Evolutionary conservation across 2,329 filamentous ascomycete species (phyloP).

Genomic region (Penicillium thymicola): DNA sequence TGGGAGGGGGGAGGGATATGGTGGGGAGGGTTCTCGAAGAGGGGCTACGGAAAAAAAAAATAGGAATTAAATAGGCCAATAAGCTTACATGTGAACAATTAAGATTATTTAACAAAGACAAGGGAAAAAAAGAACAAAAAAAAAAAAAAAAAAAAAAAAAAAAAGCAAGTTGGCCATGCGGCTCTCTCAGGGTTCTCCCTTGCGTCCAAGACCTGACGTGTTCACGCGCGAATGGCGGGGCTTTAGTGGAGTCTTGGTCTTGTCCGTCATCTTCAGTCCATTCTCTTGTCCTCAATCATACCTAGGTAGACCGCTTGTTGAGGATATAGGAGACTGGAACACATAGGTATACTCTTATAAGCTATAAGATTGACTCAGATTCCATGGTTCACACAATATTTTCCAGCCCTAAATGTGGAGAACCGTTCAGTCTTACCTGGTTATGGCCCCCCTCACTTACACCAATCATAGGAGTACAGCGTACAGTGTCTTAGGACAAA

Average conservation of each 20-base stretch:
- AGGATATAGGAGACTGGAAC: background rate
- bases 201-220: constrained; percentile 23
- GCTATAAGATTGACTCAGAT: background rate
- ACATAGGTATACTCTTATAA: background rate
- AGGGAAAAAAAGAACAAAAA: background rate
- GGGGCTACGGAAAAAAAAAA: background rate
- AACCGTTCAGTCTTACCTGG: background rate
- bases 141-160: constrained; percentile 1
- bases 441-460: background rate
- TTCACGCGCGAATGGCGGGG: constrained; percentile 27
- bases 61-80: constrained; percentile 3
- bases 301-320: background rate
- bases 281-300: background rate
- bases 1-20: background rate
- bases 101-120: constrained; percentile 9
- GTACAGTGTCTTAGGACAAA: background rate
- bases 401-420: constrained; percentile 7
- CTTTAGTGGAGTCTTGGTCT: constrained; percentile 10
- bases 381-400: constrained; percentile 1
- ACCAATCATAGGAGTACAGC: background rate
- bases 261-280: background rate
- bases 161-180: constrained; percentile 21
- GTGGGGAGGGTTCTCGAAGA: background rate
- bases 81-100: constrained; percentile 7
- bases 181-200: constrained; percentile 19